Evolutionary conservation across 768 basidiomycete species (phyloP), one percentile per base, ranked within the genome.

Genomic region (Tylopilus plumbeoviolaceoides): DNA sequence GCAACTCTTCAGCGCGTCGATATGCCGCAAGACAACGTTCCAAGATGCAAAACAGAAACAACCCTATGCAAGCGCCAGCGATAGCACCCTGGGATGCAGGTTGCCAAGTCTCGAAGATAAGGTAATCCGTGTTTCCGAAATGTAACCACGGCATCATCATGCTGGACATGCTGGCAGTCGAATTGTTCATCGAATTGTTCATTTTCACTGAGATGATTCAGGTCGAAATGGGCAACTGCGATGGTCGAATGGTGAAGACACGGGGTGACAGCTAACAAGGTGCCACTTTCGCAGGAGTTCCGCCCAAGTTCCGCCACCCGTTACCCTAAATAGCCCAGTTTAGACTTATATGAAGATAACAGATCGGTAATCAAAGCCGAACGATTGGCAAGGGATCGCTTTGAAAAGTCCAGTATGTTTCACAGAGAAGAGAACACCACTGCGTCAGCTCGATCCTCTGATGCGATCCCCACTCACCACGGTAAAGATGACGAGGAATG

Each of bases 71-170:
- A 36, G 90, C 85, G 0, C 88, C 91, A 20, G 80, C 81, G 33
- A 91, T 79, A 0, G 86, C 84, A 20, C 87, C 91, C 7, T 72
- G 56, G 0, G 89, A 84, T 3, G 76, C 76, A 0, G 93, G 91
- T 6, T 66, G 70, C 85, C 87, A 88, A 2, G 77, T 70, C 52
- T 80, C 59, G 72, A 94, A 93, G 67, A 81, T 72, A 93, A 93
- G 67, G 81, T 72, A 71, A 56, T 90, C 88, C 0, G 83, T 82
- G 0, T 72, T 71, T 20, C 77, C 76, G 58, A 89, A 86, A 64
- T 91, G 89, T 15, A 91, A 70, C 68, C 78, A 89, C 1, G 86
- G 80, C 2, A 15, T 51, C 50, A 72, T 75, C 87, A 88, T 89
- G 74, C 9, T 18, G 2, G 38, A 38, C 38, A 38, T 38, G n/a